phyloP scores from a whole-genome alignment of 1,284 basidiomycete species.

The Pseudozyma thailandica region DNA sequence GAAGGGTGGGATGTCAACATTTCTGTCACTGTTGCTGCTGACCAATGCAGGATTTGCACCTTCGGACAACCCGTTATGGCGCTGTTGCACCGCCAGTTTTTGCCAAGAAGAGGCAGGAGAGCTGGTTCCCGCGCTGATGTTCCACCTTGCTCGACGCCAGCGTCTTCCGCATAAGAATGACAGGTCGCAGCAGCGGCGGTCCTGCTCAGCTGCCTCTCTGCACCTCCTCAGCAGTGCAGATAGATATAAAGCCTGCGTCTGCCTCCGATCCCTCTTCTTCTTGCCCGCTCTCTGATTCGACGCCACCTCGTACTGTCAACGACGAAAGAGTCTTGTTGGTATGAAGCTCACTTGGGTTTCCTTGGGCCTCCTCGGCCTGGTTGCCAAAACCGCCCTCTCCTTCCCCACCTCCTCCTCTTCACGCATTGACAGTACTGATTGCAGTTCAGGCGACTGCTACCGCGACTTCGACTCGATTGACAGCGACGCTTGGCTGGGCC shows the following conservation, averaged over 20 bases:
- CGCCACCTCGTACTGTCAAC: neutral
- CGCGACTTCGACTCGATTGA: neutral
- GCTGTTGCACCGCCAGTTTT: too few relatives aligned
- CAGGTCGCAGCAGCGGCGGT: too few relatives aligned
- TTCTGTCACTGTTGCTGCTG: too few relatives aligned
- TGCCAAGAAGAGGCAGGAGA: too few relatives aligned
- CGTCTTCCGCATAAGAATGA: too few relatives aligned
- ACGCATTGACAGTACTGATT: neutral
- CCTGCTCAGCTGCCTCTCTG: too few relatives aligned
- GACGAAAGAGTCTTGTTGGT: neutral
- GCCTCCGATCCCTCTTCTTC: neutral
- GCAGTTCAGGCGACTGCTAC: neutral
- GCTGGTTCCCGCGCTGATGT: too few relatives aligned
- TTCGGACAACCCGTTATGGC: too few relatives aligned
- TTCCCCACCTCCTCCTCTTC: conserved; percentile 5
- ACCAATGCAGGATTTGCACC: too few relatives aligned
- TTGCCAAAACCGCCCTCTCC: conserved; percentile 5
- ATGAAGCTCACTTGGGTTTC: conserved; percentile 31
- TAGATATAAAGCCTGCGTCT: neutral
- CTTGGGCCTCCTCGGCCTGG: conserved; percentile 12
- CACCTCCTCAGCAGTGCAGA: neutral
- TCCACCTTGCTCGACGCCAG: too few relatives aligned
- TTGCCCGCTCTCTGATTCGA: neutral
- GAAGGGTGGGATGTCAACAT: too few relatives aligned
- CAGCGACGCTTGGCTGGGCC: conserved; percentile 3